Conservation (phyloP, 2,329 filamentous ascomycete genomes). For the Fusarium dimerum region DNA sequence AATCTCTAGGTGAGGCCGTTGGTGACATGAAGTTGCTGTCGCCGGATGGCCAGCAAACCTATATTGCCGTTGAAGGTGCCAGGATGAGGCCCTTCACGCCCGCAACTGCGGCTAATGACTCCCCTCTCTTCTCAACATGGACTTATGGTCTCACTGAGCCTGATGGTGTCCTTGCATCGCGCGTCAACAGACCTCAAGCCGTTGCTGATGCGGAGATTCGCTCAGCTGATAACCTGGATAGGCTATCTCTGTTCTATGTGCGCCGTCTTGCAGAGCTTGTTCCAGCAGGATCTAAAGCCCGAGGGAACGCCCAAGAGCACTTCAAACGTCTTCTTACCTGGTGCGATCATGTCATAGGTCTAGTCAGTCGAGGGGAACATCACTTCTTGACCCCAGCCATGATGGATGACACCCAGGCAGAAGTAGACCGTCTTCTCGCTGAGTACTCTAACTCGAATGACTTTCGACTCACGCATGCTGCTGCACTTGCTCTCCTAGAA, state of each 20-base stretch:
- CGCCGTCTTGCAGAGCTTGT: constrained; percentile 2
- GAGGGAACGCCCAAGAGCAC: neutral
- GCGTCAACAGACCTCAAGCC: neutral
- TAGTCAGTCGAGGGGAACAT: neutral
- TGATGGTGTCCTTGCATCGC: neutral
- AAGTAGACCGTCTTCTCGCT: neutral
- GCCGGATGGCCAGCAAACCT: neutral
- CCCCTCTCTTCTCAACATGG: neutral
- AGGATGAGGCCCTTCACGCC: constrained; percentile 4
- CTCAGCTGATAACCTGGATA: constrained; percentile 3
- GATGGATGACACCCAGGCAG: constrained; percentile 4
- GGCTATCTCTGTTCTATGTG: constrained; percentile 1
- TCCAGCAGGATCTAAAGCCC: neutral
- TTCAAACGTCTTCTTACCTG: constrained; percentile 4
- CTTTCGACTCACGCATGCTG: constrained; percentile 4
- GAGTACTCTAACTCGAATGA: too few species aligned
- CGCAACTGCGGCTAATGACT: neutral
- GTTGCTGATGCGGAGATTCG: constrained; percentile 5
- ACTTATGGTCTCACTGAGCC: constrained; percentile 1
- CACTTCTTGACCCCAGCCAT: constrained; percentile 1
- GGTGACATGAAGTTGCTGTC: constrained; percentile 3
- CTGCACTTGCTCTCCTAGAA: neutral
- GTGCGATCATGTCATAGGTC: constrained; percentile 1
- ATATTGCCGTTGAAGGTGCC: neutral
- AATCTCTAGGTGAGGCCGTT: neutral